These are phyloP conservation scores for Chaetomium olivaceum DNA, from an alignment of 2,329 filamentous ascomycete genomes.

Conservation along the genomic window DNA sequence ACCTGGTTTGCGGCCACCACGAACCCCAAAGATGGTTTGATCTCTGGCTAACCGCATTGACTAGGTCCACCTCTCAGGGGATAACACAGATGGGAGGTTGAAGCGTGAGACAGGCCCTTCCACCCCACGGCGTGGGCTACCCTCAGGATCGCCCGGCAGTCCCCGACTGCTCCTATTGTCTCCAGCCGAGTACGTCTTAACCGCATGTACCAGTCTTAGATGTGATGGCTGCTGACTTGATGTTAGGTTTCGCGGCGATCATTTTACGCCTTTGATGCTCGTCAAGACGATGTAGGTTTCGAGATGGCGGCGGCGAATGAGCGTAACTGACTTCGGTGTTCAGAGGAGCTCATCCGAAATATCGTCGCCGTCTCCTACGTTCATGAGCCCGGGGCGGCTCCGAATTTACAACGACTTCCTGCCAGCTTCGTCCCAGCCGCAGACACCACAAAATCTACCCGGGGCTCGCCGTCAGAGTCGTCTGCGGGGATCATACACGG, in stretches of 20 bases:
- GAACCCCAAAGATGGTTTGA: no score
- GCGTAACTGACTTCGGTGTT: not conserved
- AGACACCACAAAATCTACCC: constrained; percentile 52
- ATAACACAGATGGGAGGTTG: not conserved
- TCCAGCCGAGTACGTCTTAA: constrained; percentile 4
- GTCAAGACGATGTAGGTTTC: not conserved
- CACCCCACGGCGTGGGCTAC: not conserved
- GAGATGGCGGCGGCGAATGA: no score
- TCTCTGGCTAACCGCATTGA: not conserved
- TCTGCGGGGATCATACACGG: constrained; percentile 47
- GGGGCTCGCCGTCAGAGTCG: constrained; percentile 50
- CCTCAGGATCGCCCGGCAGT: not conserved
- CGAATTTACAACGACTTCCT: constrained; percentile 50
- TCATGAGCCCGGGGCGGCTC: constrained; percentile 33
- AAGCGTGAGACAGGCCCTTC: not conserved
- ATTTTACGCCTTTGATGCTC: not conserved
- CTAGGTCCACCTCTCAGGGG: not conserved
- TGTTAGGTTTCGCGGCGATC: not conserved
- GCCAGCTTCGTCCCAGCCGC: constrained; percentile 49
- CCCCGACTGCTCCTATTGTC: not conserved
- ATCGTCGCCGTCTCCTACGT: constrained; percentile 27
- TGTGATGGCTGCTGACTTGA: not conserved
- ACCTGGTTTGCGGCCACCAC: not conserved
- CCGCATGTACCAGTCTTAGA: not conserved
- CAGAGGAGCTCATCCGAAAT: constrained; percentile 16